Evolutionary conservation across 2,329 filamentous ascomycete genomes (phyloP), one percentile per base, ranked within the genome.

Genomic region (Plenodomus lindquistii): DNA sequence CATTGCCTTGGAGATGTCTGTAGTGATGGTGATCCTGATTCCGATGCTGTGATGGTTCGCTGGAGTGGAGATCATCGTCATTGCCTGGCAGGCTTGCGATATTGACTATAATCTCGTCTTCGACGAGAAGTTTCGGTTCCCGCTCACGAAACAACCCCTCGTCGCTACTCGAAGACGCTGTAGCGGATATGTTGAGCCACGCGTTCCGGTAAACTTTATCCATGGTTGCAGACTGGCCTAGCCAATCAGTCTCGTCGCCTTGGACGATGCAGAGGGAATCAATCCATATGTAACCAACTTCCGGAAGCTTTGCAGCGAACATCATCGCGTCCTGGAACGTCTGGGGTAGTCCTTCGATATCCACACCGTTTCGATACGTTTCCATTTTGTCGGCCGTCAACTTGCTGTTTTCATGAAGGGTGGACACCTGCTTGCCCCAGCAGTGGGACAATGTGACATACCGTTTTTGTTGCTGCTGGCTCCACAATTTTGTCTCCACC

Each of bases 131-230:
- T 6, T 59, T 47, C 0, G 52, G 51, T 0, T 16, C n/a, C 0
- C 45, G 37, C 13, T 44, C 6, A 4, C 46, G 50, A 21, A 62
- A 63, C 1, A 66, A 27, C 0, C 63, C 61, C 13, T 42, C 27
- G 9, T 55, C 24, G 4, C 54, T 43, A 16, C 62, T 21, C 4
- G 20, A 8, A 1, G 63, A 45, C 11, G 54, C 49, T 2, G 63
- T 64, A 1, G 63, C 60, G 5, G 62, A 65, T 0, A 66, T 56
- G 10, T 64, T 66, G 9, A 65, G 52, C 18, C 43, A 66, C 1
- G 60, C 39, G 9, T 55, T 17, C 4, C 36, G 22, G 18, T 62
- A 65, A 0, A 65, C 42, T 7, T 44, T 37, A 4, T 50, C 52
- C 59, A 63, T 65, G 2, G 38, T 5, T 2, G 38, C 27, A 13